Base-by-base conservation (phyloP, 768 basidiomycete species). In the Lenzites betulinus region DNA sequence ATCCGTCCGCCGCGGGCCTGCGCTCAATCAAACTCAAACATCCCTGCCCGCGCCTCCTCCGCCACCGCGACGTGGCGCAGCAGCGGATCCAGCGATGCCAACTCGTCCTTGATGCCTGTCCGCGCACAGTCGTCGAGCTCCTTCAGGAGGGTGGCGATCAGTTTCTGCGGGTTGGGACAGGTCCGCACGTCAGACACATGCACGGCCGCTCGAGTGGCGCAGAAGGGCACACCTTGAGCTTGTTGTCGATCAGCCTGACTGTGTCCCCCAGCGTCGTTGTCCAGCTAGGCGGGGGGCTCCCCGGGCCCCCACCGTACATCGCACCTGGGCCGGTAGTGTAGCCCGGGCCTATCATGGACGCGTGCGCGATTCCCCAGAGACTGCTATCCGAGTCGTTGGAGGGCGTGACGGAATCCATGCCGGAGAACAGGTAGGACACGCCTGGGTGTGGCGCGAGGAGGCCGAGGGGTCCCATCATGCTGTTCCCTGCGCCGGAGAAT, bases 91-190 rank as follows among this genome's bases (percentile, higher is more conserved):
- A 94, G 79, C 25, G 90, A 89, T 18, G 88, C 85, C 38, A 95
- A 77, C 73, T 95, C 92, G 58, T 92, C 89, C 72, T 83, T 88
- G 71, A 95, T 94, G 15, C 85, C 83, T 50, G 86, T 86, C 59
- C 92, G 81, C 49, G 93, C 92, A 48, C 92, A 84, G 41, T 82
- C 79, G 73, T 95, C 93, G 23, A 96, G 82, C 64, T 95, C 93
- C 72, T 93, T 94, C 58, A 93, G 74, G 11, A 96, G 75, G 42
- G 75, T 76, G 20, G 84, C 81, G n/a, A 87, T 89, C 63, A 95
- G 86, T 87, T 94, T 95, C 93, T 95, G 72, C 18, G 36, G 43
- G 4, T 12, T n/a, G 7, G 33, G 16, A 26, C 38, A 49, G 52
- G 55, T 23, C 13, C n/a, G 13, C 53, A 48, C 57, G 59, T 64